These are phyloP conservation scores for Eucalyptus erythrocorys DNA, from an alignment of 345 rosid genomes.

Conservation along the genomic window DNA sequence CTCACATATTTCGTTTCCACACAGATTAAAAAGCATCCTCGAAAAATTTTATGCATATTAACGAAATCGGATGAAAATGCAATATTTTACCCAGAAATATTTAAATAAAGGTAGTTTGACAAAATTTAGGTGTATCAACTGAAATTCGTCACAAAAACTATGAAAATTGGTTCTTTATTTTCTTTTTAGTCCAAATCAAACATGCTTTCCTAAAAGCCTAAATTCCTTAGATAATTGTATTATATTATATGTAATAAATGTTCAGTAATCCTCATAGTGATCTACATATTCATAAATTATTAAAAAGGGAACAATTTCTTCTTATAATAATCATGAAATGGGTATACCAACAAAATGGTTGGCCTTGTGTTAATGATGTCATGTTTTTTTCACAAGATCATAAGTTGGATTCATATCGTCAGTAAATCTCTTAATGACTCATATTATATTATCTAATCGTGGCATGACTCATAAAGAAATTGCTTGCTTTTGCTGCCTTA, in stretches of 20 bases:
- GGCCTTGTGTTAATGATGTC: accelerated
- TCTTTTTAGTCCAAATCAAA: background rate
- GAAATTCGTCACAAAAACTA: background rate
- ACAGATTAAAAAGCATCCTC: background rate
- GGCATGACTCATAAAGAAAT: background rate
- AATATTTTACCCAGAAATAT: background rate
- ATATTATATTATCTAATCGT: accelerated
- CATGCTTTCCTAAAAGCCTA: background rate
- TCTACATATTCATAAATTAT: background rate
- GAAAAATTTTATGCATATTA: too few species aligned
- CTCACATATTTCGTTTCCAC: background rate
- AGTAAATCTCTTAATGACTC: background rate
- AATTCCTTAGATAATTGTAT: background rate
- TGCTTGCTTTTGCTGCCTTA: too few species aligned
- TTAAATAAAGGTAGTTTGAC: background rate
- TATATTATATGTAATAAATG: background rate
- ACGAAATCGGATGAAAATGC: background rate
- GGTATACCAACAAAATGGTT: background rate
- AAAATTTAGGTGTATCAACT: background rate
- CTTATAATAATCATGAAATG: background rate
- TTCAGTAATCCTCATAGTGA: background rate
- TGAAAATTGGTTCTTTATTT: background rate
- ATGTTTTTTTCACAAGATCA: background rate
- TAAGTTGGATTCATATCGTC: background rate
- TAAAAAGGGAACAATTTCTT: background rate